phyloP scores from a whole-genome alignment of 2,329 filamentous ascomycete genomes.

The Aspergillus novofumigatus region DNA sequence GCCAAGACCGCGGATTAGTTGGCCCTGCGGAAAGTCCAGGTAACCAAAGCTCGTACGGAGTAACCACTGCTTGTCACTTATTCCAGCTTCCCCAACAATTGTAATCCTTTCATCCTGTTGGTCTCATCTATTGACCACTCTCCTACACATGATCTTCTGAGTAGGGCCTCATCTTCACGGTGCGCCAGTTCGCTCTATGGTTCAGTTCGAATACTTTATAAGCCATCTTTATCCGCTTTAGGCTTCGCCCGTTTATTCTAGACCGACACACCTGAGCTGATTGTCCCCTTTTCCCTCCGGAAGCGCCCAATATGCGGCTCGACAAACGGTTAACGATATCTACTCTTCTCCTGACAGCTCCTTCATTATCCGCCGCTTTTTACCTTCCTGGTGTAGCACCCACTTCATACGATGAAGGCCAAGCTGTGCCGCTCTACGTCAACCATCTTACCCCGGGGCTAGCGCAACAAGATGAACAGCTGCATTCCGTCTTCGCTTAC shows the following conservation, averaged over 20 bases:
- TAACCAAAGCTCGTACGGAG: not conserved
- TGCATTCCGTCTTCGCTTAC: slow-evolving; percentile 91
- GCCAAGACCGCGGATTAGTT: slow-evolving; percentile 11
- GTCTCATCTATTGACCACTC: not conserved
- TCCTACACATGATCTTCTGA: slow-evolving; percentile 11
- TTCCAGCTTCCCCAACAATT: not conserved
- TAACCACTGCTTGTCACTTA: not conserved
- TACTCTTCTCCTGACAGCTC: slow-evolving; percentile 27
- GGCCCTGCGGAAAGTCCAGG: slow-evolving; percentile 4
- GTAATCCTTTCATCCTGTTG: not conserved
- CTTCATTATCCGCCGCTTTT: slow-evolving; percentile 61
- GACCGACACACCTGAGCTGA: slow-evolving; percentile 13
- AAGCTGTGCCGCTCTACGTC: slow-evolving; percentile 80
- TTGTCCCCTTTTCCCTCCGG: slow-evolving; percentile 8
- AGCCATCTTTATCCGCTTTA: not conserved
- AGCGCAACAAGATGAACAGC: slow-evolving; percentile 68
- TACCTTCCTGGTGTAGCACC: slow-evolving; percentile 96
- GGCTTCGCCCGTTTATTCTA: not conserved
- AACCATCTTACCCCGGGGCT: slow-evolving; percentile 88
- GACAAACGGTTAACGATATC: slow-evolving; percentile 28
- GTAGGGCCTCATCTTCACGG: not conserved
- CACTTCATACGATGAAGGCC: slow-evolving; percentile 78
- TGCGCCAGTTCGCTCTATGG: slow-evolving; percentile 17
- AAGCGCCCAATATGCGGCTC: slow-evolving; percentile 34
- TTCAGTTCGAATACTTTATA: not conserved